Conservation (phyloP, 1,284 basidiomycete species). For the Laetiporus sulphureus region DNA sequence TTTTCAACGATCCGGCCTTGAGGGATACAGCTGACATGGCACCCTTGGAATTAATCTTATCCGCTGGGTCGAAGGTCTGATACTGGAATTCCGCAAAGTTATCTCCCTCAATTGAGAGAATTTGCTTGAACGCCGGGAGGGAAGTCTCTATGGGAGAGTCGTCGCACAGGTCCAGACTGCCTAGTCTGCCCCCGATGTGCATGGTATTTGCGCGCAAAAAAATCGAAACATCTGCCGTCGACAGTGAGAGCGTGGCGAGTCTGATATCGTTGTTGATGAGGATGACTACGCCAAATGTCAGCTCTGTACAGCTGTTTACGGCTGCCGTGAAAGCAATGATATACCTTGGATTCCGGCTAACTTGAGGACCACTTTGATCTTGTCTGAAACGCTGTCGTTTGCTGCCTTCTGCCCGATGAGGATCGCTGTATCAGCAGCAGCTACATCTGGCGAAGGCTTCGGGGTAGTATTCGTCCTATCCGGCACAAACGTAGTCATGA, state of each 20-base stretch:
- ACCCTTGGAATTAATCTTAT: conserved; percentile 60
- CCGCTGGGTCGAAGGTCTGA: conserved; percentile 82
- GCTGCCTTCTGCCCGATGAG: conserved; percentile 7
- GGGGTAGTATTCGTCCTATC: conserved; percentile 25
- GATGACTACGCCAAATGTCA: conserved; percentile 45
- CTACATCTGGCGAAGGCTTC: conserved; percentile 7
- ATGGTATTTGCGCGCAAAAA: conserved; percentile 73
- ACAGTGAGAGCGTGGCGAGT: conserved; percentile 86
- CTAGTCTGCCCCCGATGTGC: conserved; percentile 79
- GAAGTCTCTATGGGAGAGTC: conserved; percentile 54
- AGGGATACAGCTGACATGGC: conserved; percentile 86
- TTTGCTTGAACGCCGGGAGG: conserved; percentile 74
- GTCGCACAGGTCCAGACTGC: conserved; percentile 82
- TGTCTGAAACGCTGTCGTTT: conserved; percentile 32
- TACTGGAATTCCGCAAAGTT: conserved; percentile 95
- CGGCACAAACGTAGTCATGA: conserved; percentile 94
- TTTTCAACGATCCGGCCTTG: conserved; percentile 85
- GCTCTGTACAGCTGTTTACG: conserved; percentile 10
- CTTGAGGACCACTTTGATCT: conserved; percentile 82
- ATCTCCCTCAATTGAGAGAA: conserved; percentile 92
- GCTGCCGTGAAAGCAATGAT: conserved; percentile 13
- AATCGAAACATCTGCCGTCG: conserved; percentile 87
- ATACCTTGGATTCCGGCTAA: conserved; percentile 83
- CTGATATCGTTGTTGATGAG: conserved; percentile 71
- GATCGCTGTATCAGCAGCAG: no score